phyloP scores from a whole-genome alignment of 225 moss, liverwort and hornwort species.

The Physcomitrium patens region DNA sequence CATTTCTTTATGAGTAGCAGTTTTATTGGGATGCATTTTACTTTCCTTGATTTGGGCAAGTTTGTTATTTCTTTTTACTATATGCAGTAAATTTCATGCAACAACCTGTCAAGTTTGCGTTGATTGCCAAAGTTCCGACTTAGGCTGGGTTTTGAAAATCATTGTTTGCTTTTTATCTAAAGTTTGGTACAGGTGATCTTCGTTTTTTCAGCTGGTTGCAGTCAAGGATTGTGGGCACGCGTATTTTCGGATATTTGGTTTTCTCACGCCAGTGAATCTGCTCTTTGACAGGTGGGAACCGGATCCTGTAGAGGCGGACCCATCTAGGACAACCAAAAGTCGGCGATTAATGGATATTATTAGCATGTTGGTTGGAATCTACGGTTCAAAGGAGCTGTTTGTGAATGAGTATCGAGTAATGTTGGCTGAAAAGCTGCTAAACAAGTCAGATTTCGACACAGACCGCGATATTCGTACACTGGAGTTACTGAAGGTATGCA shows the following conservation, averaged over 20 bases:
- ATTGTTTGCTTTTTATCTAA: constrained; percentile 16
- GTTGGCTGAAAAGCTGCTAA: constrained; percentile 96
- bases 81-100: constrained; percentile 20
- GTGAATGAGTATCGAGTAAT: constrained; percentile 98
- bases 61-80: constrained; percentile 11
- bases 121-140: constrained; percentile 22
- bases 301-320: constrained; percentile 97
- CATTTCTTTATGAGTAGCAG: too few relatives aligned
- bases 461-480: constrained; percentile 97
- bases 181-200: constrained; percentile 12
- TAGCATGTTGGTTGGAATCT: constrained; percentile 98
- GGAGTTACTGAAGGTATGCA: constrained; percentile 87
- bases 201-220: constrained; percentile 22
- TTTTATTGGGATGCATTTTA: too few relatives aligned
- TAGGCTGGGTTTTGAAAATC: constrained; percentile 2
- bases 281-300: constrained; percentile 89
- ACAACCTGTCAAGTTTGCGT: constrained; percentile 12
- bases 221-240: constrained; percentile 25
- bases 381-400: constrained; percentile 98
- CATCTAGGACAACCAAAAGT: constrained; percentile 97
- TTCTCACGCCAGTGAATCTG: constrained; percentile 25
- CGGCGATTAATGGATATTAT: constrained; percentile 98
- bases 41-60: constrained; percentile 16
- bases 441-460: constrained; percentile 92
- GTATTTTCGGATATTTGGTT: constrained; percentile 15